Conservation (phyloP, 352 stramenopile species). For the Phytopythium chamaehyphon region DNA sequence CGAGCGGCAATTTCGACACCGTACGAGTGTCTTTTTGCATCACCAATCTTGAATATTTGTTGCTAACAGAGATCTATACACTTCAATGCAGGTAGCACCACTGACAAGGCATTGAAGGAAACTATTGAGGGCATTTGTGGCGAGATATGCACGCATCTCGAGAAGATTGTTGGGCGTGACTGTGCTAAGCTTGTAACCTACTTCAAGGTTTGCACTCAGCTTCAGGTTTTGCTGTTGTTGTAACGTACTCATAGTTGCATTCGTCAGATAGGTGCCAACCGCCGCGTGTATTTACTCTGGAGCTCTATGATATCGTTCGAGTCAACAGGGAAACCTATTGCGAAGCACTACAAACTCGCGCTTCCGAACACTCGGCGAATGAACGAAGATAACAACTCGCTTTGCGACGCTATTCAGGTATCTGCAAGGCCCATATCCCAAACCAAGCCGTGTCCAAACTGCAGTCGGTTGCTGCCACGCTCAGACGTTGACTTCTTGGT, state of each 20-base stretch:
- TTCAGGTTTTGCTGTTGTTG: neutral
- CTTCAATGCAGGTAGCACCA: constrained; percentile 53
- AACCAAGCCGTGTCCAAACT: constrained; percentile 38
- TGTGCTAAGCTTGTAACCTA: constrained; percentile 52
- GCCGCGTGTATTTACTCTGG: constrained; percentile 71
- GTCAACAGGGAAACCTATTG: constrained; percentile 26
- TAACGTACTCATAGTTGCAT: neutral
- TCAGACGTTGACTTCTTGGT: constrained; percentile 45
- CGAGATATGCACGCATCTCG: constrained; percentile 52
- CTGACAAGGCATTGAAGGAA: constrained; percentile 35
- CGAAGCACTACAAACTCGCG: constrained; percentile 38
- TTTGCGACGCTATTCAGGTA: neutral
- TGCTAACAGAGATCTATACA: too few relatives aligned
- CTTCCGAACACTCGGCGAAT: constrained; percentile 14
- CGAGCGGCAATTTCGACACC: constrained; percentile 35
- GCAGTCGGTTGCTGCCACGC: constrained; percentile 28
- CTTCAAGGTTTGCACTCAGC: constrained; percentile 50
- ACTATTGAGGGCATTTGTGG: constrained; percentile 51
- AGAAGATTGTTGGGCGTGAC: constrained; percentile 60
- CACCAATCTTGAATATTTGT: too few relatives aligned
- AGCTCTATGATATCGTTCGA: constrained; percentile 68
- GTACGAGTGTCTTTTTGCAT: constrained; percentile 13
- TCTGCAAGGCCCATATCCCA: constrained; percentile 9
- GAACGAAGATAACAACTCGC: constrained; percentile 2
- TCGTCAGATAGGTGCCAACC: constrained; percentile 43